Evolutionary conservation across 1,139 yeast genomes (phyloP).

Genomic region (Wickerhamiella infanticola): DNA sequence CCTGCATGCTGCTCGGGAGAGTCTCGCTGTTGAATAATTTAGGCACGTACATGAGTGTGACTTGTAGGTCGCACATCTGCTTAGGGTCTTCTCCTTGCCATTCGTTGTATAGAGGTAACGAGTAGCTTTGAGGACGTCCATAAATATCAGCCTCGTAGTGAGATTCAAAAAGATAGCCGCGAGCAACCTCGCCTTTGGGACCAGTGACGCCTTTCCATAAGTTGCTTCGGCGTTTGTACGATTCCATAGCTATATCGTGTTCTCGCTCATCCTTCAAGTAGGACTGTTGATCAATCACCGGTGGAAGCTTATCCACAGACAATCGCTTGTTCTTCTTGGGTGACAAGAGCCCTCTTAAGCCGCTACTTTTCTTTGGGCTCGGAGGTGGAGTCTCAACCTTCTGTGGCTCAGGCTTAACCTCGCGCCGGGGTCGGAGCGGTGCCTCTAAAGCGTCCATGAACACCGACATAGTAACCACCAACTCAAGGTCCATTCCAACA

Average conservation of each 20-base stretch:
- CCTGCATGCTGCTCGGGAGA: slow-evolving; percentile 32
- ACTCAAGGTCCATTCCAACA: slow-evolving; percentile 48
- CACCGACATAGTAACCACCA: slow-evolving; percentile 59
- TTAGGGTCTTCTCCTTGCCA: slow-evolving; percentile 36
- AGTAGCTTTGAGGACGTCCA: slow-evolving; percentile 38
- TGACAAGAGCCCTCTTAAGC: slow-evolving; percentile 6
- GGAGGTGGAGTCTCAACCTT: slow-evolving; percentile 1
- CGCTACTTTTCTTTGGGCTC: slow-evolving; percentile 5
- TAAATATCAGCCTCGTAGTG: slow-evolving; percentile 44
- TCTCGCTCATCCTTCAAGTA: slow-evolving; percentile 7
- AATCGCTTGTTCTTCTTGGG: slow-evolving; percentile 6
- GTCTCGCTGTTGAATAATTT: slow-evolving; percentile 33
- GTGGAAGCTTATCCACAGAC: slow-evolving; percentile 1
- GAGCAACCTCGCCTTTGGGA: slow-evolving; percentile 74
- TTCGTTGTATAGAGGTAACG: slow-evolving; percentile 58
- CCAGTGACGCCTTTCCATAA: slow-evolving; percentile 38
- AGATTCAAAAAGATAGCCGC: slow-evolving; percentile 53
- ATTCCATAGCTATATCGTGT: slow-evolving; percentile 9
- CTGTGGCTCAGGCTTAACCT: neutral
- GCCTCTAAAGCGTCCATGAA: slow-evolving; percentile 18
- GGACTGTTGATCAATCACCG: slow-evolving; percentile 1
- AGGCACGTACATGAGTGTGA: slow-evolving; percentile 60
- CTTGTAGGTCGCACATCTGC: slow-evolving; percentile 46
- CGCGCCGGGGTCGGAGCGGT: slow-evolving; percentile 10
- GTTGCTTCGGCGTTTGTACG: slow-evolving; percentile 13